Base-by-base conservation (phyloP, 345 rosid species). In the Eucalyptus microcorys region DNA sequence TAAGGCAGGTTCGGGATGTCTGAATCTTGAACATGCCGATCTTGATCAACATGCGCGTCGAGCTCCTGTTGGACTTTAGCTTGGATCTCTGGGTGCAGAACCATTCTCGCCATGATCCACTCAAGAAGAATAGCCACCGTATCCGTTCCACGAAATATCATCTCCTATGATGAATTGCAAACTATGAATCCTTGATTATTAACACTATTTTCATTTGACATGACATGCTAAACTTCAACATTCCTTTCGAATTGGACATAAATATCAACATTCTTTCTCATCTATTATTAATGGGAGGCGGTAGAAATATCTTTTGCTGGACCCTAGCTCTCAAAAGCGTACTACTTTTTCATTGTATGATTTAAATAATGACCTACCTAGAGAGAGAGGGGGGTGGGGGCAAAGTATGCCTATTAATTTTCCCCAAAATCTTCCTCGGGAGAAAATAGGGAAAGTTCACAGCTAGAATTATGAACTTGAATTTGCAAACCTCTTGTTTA, bases 51-150 rank as follows among this genome's bases (percentile, higher is more conserved):
- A 86, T 90, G 88, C 55, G 87, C 49, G 89, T 94, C 94, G 8
- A 94, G 91, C 90, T 94, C 97, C 26, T 88, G 87, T 21, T 92
- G 97, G 57, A 92, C 94, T 86, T 90, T 93, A 15, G 90, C 88
- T 87, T 95, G 96, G 85, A 94, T 91, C 87, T 94, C 93, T 55
- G 92, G 95, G 90, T 95, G 98, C 79, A 93, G 10, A 27, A 93
- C 95, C 90, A 96, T 89, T 87, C 98, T 89, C 3, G 98, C 96
- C 96, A 96, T 93, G 47, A 87, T 92, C 98, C 97, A 96, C 87
- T 95, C 98, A 14, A 96, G 91, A n/a, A 96, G 95, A 86, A 94
- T 91, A 6, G 96, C 95, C 5, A 96, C 93, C 1, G 98, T 94
- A 90, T 96, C 98, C 6, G 95, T 93, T 81, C 96, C 96, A 24